These are phyloP conservation scores for Aureobasidium sp. DNA, from an alignment of 2,329 filamentous ascomycete genomes.

Conservation along the genomic window DNA sequence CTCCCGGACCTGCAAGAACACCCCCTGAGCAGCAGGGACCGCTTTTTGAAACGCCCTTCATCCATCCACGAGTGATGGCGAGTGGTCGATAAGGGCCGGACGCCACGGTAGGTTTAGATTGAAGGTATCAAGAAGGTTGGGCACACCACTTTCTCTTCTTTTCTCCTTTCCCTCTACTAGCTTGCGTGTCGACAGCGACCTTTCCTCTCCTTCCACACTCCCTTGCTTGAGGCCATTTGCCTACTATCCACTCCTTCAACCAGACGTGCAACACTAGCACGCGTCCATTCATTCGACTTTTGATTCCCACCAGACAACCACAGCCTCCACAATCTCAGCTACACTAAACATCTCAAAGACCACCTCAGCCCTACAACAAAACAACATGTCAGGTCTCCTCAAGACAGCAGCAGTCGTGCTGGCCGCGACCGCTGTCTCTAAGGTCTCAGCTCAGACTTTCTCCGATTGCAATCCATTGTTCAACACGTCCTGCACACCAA, in stretches of 20 bases:
- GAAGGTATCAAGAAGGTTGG: conserved; percentile 3
- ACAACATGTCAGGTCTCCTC: background rate
- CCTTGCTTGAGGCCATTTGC: conserved; percentile 7
- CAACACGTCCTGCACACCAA: conserved; percentile 53
- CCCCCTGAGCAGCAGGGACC: conserved; percentile 9
- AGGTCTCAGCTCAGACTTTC: conserved; percentile 61
- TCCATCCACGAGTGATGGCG: background rate
- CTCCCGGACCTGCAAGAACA: conserved; percentile 3
- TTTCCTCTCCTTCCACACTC: conserved; percentile 1
- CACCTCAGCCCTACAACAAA: background rate
- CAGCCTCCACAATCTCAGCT: background rate
- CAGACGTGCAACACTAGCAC: conserved; percentile 9
- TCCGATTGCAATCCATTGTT: conserved; percentile 73
- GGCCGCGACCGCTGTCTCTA: conserved; percentile 29
- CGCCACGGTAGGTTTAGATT: background rate
- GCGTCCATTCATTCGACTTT: conserved; percentile 3
- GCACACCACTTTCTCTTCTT: conserved; percentile 9
- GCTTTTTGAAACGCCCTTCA: conserved; percentile 1
- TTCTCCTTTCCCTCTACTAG: background rate
- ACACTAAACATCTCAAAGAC: background rate
- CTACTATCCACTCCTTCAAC: background rate
- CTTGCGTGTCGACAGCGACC: conserved; percentile 1
- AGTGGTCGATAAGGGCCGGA: background rate
- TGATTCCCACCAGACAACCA: background rate
- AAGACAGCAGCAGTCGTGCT: conserved; percentile 22